These are phyloP conservation scores for Globisporangium radiosum DNA, from an alignment of 352 stramenopile genomes.

Conservation along the genomic window DNA sequence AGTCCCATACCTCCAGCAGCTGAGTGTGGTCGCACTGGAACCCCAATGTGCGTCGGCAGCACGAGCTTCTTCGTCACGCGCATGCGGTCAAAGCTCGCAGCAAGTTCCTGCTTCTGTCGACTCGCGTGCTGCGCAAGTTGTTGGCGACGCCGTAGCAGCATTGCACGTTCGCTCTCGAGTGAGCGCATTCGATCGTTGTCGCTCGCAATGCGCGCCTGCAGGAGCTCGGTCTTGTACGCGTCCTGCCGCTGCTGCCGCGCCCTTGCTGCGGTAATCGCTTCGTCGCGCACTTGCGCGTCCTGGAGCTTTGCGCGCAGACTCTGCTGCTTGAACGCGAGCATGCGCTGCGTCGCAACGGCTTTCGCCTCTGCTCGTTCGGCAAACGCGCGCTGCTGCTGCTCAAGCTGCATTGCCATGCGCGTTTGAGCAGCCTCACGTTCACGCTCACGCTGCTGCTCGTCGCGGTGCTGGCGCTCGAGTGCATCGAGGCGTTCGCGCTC, in stretches of 20 bases:
- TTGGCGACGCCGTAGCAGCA: constrained; percentile 49
- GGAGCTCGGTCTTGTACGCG: constrained; percentile 42
- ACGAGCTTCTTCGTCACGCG: constrained; percentile 75
- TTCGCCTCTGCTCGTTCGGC: constrained; percentile 53
- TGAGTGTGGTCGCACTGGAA: constrained; percentile 35
- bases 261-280: constrained; percentile 65
- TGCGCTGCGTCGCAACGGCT: constrained; percentile 29
- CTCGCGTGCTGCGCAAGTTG: constrained; percentile 56
- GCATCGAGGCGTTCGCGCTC: constrained; percentile 11
- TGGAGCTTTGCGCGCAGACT: constrained; percentile 40
- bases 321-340: constrained; percentile 50
- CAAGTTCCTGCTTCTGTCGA: constrained; percentile 62
- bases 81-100: constrained; percentile 80
- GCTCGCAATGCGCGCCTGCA: constrained; percentile 55
- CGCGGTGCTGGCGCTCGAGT: constrained; percentile 31
- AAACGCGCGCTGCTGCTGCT: constrained; percentile 33
- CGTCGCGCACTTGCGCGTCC: constrained; percentile 70
- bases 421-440: constrained; percentile 23
- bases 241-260: constrained; percentile 57
- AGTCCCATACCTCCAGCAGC: constrained; percentile 13
- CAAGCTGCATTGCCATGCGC: constrained; percentile 53
- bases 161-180: constrained; percentile 51
- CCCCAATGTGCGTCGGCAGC: constrained; percentile 41
- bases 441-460: constrained; percentile 41
- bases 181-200: constrained; percentile 48